Conservation (phyloP, 441 rosid species). For the Populus hybrid region DNA sequence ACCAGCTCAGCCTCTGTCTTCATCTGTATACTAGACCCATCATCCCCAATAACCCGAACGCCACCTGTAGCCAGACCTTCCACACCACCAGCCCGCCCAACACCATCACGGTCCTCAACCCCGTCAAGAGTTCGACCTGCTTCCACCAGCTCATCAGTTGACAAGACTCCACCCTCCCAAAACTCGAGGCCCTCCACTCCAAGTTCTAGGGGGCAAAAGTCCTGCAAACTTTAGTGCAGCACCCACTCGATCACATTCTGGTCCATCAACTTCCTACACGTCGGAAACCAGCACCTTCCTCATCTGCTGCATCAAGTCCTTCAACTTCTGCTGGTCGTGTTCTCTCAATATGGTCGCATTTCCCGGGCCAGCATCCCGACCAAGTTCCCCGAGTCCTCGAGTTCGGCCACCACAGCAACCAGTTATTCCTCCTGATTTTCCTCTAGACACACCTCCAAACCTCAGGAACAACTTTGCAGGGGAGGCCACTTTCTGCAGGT, state of each 20-base stretch:
- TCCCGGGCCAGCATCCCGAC: constrained; percentile 69
- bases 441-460: constrained; percentile 86
- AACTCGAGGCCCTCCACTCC: constrained; percentile 85
- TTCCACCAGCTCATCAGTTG: constrained; percentile 47
- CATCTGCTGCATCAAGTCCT: constrained; percentile 39
- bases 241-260: constrained; percentile 62
- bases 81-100: constrained; percentile 56
- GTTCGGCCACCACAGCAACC: constrained; percentile 62
- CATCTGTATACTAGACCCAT: constrained; percentile 70
- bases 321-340: constrained; percentile 51
- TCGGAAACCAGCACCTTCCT: constrained; percentile 50
- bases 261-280: constrained; percentile 92
- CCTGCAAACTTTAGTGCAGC: constrained; percentile 49
- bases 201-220: constrained; percentile 69
- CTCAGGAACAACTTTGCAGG: constrained; percentile 88
- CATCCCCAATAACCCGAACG: constrained; percentile 72
- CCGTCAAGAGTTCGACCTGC: constrained; percentile 76
- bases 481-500: constrained; percentile 93
- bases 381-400: constrained; percentile 84
- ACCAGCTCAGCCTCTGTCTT: constrained; percentile 96
- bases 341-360: constrained; percentile 53
- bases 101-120: constrained; percentile 60
- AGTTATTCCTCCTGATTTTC: constrained; percentile 73
- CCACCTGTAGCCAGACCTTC: constrained; percentile 71
- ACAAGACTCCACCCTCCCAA: constrained; percentile 53